Evolutionary conservation across 2,329 filamentous ascomycete genomes (phyloP).

Genomic region (Colletotrichum higginsianum): DNA sequence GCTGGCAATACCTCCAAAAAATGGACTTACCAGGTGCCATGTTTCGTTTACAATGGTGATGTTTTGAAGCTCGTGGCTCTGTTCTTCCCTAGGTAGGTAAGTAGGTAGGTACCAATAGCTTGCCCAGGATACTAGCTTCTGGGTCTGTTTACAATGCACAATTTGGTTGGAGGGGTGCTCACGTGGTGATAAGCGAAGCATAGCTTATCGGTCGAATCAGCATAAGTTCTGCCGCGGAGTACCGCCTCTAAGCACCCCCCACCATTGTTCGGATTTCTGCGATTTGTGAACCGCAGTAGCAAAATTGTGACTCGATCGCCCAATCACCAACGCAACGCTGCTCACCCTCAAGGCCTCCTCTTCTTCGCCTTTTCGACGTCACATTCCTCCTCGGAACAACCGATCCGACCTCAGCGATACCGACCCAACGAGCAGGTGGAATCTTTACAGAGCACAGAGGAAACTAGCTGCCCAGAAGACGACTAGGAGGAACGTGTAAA

Average conservation of each 20-base stretch:
- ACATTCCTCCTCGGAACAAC: conserved; percentile 16
- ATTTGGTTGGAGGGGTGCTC: conserved; percentile 41
- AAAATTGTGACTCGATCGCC: conserved; percentile 59
- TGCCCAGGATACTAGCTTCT: conserved; percentile 28
- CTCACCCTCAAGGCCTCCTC: conserved; percentile 27
- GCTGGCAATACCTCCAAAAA: background rate
- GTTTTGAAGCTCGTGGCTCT: conserved; percentile 20
- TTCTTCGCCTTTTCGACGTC: conserved; percentile 29
- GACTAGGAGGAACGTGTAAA: conserved; percentile 31
- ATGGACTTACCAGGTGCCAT: conserved; percentile 59
- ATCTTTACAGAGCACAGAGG: conserved; percentile 36
- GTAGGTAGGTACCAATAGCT: background rate
- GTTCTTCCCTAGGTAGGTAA: conserved; percentile 7
- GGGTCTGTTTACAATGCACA: conserved; percentile 38
- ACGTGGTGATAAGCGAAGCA: conserved; percentile 41
- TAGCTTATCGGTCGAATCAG: conserved; percentile 34
- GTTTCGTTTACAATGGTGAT: conserved; percentile 8
- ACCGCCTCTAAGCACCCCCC: conserved; percentile 57
- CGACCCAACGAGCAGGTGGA: conserved; percentile 33
- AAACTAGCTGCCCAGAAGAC: conserved; percentile 24
- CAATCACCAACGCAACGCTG: conserved; percentile 45
- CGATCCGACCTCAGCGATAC: conserved; percentile 17
- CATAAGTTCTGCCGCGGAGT: conserved; percentile 49
- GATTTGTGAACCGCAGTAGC: conserved; percentile 53
- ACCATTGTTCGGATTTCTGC: conserved; percentile 51